phyloP scores from a whole-genome alignment of 2,329 filamentous ascomycete species.

The Pseudogymnoascus verrucosus region DNA sequence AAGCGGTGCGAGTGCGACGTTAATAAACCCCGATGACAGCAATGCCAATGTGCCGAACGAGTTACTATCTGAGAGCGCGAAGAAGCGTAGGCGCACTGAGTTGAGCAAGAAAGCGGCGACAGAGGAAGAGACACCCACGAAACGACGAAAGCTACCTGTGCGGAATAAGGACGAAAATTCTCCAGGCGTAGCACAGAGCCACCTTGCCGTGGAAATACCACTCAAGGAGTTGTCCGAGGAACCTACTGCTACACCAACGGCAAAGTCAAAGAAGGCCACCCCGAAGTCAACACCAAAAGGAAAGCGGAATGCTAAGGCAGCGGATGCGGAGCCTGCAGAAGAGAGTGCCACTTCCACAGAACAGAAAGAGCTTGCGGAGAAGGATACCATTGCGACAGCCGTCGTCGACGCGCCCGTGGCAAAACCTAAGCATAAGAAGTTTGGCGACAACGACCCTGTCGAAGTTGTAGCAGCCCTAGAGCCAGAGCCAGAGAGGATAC shows the following conservation, averaged over 20 bases:
- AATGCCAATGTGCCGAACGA: not conserved
- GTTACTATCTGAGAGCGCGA: not conserved
- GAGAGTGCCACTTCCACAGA: not conserved
- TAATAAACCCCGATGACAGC: not conserved
- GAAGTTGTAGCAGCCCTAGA: conserved; percentile 14
- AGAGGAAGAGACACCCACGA: conserved; percentile 14
- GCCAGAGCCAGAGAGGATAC: not conserved
- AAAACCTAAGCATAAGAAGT: conserved; percentile 19
- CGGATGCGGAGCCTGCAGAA: not conserved
- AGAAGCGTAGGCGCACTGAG: conserved; percentile 12
- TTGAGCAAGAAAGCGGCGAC: conserved; percentile 3
- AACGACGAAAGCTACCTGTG: conserved; percentile 22
- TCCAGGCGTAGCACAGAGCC: conserved; percentile 11
- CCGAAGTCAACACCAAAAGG: not conserved
- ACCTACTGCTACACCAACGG: not conserved
- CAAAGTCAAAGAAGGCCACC: not conserved
- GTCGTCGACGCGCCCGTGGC: not conserved
- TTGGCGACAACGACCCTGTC: conserved; percentile 20
- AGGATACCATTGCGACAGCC: not conserved
- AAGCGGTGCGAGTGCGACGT: not conserved
- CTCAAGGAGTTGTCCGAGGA: conserved; percentile 6
- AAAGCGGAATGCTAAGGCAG: not conserved
- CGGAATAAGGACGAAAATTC: conserved; percentile 16
- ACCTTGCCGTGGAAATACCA: conserved; percentile 22
- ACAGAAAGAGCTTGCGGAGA: not conserved